Evolutionary conservation across 306 rosid species (phyloP).

Genomic region (Prunus padus): DNA sequence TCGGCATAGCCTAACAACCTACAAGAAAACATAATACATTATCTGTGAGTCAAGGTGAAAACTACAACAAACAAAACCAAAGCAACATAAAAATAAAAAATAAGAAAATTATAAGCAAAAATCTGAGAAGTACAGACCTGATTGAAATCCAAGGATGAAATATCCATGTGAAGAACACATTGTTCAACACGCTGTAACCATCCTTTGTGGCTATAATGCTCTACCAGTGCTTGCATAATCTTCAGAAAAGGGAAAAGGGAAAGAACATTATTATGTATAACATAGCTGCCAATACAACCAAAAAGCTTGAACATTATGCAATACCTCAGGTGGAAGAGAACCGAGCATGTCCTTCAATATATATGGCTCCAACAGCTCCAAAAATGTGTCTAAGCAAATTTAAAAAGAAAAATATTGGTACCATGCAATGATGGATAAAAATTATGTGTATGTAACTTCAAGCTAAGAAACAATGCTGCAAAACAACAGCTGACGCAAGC

Average conservation of each 20-base stretch:
- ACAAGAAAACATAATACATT: slow-evolving; percentile 25
- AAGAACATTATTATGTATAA: slow-evolving; percentile 18
- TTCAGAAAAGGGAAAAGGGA: slow-evolving; percentile 27
- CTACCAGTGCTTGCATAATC: slow-evolving; percentile 99
- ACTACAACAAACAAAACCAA: slow-evolving; percentile 13
- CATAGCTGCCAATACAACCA: slow-evolving; percentile 22
- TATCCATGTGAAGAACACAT: slow-evolving; percentile 99
- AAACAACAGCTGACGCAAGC: slow-evolving; percentile 17
- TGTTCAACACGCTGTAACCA: slow-evolving; percentile 96
- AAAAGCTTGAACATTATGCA: slow-evolving; percentile 24
- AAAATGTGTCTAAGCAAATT: slow-evolving; percentile 68
- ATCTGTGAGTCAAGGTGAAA: slow-evolving; percentile 20
- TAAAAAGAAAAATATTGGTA: slow-evolving; percentile 10
- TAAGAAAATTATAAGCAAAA: slow-evolving; percentile 21
- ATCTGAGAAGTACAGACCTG: slow-evolving; percentile 57
- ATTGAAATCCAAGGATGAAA: slow-evolving; percentile 95
- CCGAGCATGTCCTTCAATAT: slow-evolving; percentile 96
- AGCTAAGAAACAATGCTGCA: neutral
- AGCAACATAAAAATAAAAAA: slow-evolving; percentile 10
- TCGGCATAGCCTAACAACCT: slow-evolving; percentile 88
- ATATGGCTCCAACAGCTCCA: slow-evolving; percentile 98
- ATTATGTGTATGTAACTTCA: neutral
- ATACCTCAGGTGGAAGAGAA: slow-evolving; percentile 98
- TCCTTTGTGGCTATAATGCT: slow-evolving; percentile 84
- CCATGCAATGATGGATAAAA: neutral